These are phyloP conservation scores for Rubus idaeus DNA, from an alignment of 306 rosid species.

Conservation along the genomic window DNA sequence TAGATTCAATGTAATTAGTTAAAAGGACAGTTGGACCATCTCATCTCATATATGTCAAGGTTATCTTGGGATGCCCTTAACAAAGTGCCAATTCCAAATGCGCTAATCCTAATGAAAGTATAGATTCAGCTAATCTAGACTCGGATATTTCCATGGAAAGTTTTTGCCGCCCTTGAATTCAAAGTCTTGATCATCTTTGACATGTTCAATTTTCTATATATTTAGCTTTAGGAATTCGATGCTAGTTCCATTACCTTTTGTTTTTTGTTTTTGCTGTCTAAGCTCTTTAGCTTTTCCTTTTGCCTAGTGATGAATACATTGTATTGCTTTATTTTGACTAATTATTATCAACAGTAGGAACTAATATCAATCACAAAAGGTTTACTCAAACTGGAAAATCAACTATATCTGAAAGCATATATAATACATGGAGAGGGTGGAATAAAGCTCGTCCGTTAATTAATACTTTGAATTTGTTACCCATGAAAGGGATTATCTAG, in stretches of 20 bases:
- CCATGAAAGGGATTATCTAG: slow-evolving; percentile 6
- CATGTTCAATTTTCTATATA: slow-evolving; percentile 11
- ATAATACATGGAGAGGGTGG: neutral
- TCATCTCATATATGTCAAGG: slow-evolving; percentile 18
- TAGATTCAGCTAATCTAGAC: slow-evolving; percentile 21
- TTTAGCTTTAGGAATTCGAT: slow-evolving; percentile 31
- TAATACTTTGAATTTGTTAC: neutral
- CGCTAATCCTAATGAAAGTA: slow-evolving; percentile 22
- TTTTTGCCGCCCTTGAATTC: slow-evolving; percentile 6
- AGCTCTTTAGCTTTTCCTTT: slow-evolving; percentile 18
- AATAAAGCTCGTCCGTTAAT: slow-evolving; percentile 5
- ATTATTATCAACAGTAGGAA: slow-evolving; percentile 30
- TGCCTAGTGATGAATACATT: slow-evolving; percentile 15
- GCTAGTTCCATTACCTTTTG: slow-evolving; percentile 26
- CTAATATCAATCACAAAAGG: slow-evolving; percentile 25
- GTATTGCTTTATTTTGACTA: slow-evolving; percentile 33
- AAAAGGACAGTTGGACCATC: slow-evolving; percentile 1
- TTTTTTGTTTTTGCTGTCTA: slow-evolving; percentile 3
- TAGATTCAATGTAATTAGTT: slow-evolving; percentile 34
- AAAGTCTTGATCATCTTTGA: slow-evolving; percentile 21
- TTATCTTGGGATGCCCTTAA: slow-evolving; percentile 20
- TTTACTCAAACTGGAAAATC: slow-evolving; percentile 11
- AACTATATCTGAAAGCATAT: slow-evolving; percentile 10
- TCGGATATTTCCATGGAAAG: slow-evolving; percentile 3
- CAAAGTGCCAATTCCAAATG: slow-evolving; percentile 18